Evolutionary conservation across 345 rosid species (phyloP).

Genomic region (Mallotus nudiflorus): DNA sequence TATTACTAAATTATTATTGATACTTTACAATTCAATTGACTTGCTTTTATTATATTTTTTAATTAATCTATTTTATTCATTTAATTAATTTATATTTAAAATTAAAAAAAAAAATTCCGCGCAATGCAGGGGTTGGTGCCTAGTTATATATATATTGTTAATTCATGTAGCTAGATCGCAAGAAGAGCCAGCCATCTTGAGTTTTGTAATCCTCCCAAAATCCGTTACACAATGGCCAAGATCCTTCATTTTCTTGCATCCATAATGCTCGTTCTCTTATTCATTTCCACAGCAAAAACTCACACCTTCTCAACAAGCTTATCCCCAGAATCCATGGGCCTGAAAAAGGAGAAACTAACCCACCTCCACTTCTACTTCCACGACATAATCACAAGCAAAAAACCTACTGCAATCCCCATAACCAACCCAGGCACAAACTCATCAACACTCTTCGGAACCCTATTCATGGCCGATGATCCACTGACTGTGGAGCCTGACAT

Average conservation of each 20-base stretch:
- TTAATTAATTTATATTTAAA: too few relatives aligned
- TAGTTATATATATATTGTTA: too few relatives aligned
- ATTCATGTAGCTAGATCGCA: too few relatives aligned
- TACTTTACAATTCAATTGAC: too few relatives aligned
- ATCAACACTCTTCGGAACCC: not conserved
- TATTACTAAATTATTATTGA: too few relatives aligned
- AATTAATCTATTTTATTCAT: too few relatives aligned
- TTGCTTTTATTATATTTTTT: too few relatives aligned
- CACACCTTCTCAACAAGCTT: not conserved
- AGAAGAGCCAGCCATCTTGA: too few relatives aligned
- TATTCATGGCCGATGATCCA: constrained; percentile 24
- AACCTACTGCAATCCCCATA: constrained; percentile 27
- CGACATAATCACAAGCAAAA: constrained; percentile 20
- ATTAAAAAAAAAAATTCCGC: too few relatives aligned
- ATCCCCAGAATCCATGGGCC: not conserved
- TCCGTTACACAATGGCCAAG: not conserved
- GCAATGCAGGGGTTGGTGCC: too few relatives aligned
- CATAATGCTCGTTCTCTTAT: not conserved
- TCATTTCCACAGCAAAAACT: not conserved
- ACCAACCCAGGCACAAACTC: constrained; percentile 22
- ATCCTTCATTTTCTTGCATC: not conserved
- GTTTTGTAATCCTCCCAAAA: not conserved
- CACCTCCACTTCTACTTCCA: constrained; percentile 49
- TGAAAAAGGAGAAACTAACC: constrained; percentile 32
- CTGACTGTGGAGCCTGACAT: constrained; percentile 21